These are phyloP conservation scores for Sugiyamaella novakii DNA, from an alignment of 1,139 yeast species.

Conservation along the genomic window DNA sequence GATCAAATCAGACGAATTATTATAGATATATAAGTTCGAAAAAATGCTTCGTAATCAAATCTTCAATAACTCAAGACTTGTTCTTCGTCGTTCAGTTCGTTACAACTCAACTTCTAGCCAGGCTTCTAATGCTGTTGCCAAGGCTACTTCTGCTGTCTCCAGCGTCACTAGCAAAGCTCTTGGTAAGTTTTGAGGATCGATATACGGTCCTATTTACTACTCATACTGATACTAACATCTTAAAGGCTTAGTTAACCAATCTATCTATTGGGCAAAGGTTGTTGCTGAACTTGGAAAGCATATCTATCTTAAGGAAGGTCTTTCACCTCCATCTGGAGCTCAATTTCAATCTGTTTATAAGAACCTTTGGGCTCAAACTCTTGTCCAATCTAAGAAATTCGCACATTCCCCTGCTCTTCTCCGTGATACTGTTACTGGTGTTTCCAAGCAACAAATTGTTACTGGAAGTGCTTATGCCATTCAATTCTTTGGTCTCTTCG, in stretches of 20 bases:
- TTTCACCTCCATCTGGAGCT: conserved; percentile 83
- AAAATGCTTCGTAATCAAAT: conserved; percentile 30
- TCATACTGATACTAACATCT: background rate
- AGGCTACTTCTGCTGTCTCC: conserved; percentile 47
- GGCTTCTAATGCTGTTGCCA: conserved; percentile 42
- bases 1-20: background rate
- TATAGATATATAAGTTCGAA: conserved; percentile 1
- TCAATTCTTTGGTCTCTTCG: conserved; percentile 87
- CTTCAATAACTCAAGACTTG: conserved; percentile 25
- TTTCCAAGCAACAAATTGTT: conserved; percentile 59
- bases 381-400: conserved; percentile 53
- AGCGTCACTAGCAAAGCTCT: conserved; percentile 54
- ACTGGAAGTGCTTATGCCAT: conserved; percentile 76
- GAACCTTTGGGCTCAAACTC: conserved; percentile 49
- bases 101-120: conserved; percentile 46
- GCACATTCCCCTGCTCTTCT: conserved; percentile 39
- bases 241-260: conserved; percentile 33
- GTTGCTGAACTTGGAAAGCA: conserved; percentile 84
- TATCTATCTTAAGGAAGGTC: conserved; percentile 87
- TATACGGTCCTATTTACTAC: background rate
- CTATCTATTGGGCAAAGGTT: conserved; percentile 84
- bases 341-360: conserved; percentile 81
- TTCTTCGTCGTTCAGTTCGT: conserved; percentile 40
- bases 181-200: conserved; percentile 34
- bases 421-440: conserved; percentile 45